Base-by-base conservation (phyloP, 2,329 filamentous ascomycete species). In the Penicillium polonicum region DNA sequence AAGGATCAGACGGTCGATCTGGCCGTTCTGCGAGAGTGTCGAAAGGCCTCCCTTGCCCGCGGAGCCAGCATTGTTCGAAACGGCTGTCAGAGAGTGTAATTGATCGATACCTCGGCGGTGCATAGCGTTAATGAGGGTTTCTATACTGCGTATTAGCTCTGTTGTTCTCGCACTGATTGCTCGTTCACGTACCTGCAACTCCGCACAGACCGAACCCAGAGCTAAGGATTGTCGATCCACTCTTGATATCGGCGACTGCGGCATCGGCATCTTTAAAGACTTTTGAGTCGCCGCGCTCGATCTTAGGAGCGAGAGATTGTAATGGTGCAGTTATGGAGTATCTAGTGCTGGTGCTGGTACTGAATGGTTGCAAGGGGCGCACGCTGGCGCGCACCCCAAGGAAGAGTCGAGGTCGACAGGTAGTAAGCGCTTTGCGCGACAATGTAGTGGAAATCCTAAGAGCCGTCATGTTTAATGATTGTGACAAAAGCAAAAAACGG, bases 201-300 rank as follows among this genome's bases (percentile, higher is more conserved):
- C 90, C 90, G 65, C 88, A 92, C 13, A 93, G 82, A n/a, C 90
- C 90, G 72, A 93, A 93, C 1, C 90, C 90, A 17, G 89, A 87
- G 69, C 89, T 91, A 55, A 93, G 78, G 36, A 93, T 79, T 0
- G 85, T 89, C 12, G 85, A 86, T 54, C 89, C 85, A 66, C 88
- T 87, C 70, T 87, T 79, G 56, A 92, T 78, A 69, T 91, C 89
- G 3, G 84, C 83, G 41, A 92, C 83, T 6, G 89, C 89, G 42
- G 84, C 84, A 61, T 88, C 86, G 19, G 88, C 88, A 66, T 70
- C 67, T 45, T 70, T 69, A 60, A 71, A 76, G 1, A 76, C 27
- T 44, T 77, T 76, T 2, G 74, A 75, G n/a, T 60, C 65, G 1
- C 65, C 66, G n/a, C 73, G 65, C 19, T 73, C 67, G 17, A 70